Percentiles rank a stretch among this genome's conserved stretches.
phyloP scores from a whole-genome alignment of 495 filamentous ascomycete genomes.

The Penicillium coffeae region DNA sequence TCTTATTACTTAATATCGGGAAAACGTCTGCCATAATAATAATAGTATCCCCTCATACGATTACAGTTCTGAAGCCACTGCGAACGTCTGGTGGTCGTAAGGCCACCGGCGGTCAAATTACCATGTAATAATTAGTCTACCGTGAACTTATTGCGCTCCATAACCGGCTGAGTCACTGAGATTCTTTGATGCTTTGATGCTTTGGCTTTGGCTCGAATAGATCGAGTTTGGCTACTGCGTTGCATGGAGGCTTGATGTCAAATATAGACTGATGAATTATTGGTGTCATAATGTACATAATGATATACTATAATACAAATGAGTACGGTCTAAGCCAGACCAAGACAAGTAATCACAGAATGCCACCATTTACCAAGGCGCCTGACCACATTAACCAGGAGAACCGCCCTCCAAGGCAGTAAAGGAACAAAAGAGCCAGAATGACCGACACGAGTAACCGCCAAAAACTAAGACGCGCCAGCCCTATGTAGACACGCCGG shows the following conservation, averaged over 20 bases:
- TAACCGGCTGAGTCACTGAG: too few species aligned
- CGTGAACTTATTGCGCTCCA: too few species aligned
- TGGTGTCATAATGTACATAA: background rate
- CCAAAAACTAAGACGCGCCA: constrained; percentile 1
- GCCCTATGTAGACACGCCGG: constrained; percentile 9
- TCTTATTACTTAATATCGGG: too few species aligned
- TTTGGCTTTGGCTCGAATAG: too few species aligned
- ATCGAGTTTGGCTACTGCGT: background rate
- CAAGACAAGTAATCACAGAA: background rate
- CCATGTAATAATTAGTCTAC: too few species aligned
- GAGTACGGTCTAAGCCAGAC: background rate
- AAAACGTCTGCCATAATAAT: too few species aligned
- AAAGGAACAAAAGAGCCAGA: constrained; percentile 4
- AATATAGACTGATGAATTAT: background rate
- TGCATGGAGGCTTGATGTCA: background rate
- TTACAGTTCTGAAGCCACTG: too few species aligned
- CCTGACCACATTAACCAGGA: background rate
- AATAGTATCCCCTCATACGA: too few species aligned
- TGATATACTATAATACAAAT: background rate
- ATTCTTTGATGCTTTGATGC: too few species aligned
- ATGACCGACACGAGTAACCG: constrained; percentile 6
- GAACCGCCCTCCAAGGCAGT: constrained; percentile 1
- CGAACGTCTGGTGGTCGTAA: too few species aligned
- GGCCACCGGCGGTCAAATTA: too few species aligned
- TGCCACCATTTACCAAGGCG: background rate